phyloP scores from a whole-genome alignment of 2,329 filamentous ascomycete species.

The Monilinia aucupariae region DNA sequence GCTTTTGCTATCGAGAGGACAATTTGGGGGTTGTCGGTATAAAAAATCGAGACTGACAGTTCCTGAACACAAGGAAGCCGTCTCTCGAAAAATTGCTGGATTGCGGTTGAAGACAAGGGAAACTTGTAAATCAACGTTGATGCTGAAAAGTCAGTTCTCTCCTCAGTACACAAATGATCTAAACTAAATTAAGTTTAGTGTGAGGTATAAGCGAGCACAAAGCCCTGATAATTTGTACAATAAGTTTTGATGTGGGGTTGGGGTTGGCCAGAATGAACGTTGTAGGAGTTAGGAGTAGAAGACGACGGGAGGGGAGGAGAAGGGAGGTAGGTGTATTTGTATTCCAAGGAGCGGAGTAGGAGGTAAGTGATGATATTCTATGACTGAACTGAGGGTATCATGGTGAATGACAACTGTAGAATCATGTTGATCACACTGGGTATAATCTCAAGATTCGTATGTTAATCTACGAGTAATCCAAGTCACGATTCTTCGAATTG shows the following conservation, averaged over 20 bases:
- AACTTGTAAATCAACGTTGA: constrained; percentile 16
- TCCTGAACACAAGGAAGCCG: constrained; percentile 36
- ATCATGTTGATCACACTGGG: too few relatives aligned
- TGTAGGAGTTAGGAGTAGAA: not conserved
- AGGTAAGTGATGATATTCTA: too few relatives aligned
- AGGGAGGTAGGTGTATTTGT: too few relatives aligned
- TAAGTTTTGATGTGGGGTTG: not conserved
- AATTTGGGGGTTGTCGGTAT: constrained; percentile 31
- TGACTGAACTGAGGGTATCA: too few relatives aligned
- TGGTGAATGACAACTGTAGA: too few relatives aligned
- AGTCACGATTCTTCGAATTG: constrained; percentile 3
- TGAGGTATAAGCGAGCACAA: constrained; percentile 11
- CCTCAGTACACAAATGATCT: constrained; percentile 18
- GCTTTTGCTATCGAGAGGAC: constrained; percentile 37
- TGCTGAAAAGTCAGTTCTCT: constrained; percentile 13
- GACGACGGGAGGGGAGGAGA: too few relatives aligned
- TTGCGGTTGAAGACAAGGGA: constrained; percentile 18
- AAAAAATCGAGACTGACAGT: constrained; percentile 36
- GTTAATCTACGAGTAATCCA: too few relatives aligned
- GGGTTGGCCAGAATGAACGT: not conserved
- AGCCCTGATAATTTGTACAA: too few relatives aligned
- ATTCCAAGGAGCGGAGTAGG: too few relatives aligned
- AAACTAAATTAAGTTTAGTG: constrained; percentile 13
- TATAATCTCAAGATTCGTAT: too few relatives aligned
- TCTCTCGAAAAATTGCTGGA: constrained; percentile 34